A percentile compares a stretch with the other conserved stretches of the same genome.
phyloP scores from a whole-genome alignment of 2,329 filamentous ascomycete species.

The Botrytis galanthina region DNA sequence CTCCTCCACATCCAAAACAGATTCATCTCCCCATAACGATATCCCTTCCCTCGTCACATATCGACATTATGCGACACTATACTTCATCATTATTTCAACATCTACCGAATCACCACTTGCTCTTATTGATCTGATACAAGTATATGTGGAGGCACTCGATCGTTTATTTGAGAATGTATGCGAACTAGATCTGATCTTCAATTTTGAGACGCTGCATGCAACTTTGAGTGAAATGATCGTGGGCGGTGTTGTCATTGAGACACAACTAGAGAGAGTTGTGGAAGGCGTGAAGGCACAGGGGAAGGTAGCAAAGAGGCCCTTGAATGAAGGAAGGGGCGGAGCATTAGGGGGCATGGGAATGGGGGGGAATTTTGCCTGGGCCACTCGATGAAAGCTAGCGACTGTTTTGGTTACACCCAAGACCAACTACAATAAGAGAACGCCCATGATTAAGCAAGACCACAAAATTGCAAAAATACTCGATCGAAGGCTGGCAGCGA shows the following conservation, averaged over 20 bases:
- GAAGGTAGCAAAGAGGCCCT: constrained; percentile 73
- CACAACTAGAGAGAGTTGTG: constrained; percentile 82
- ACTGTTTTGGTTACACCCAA: not conserved
- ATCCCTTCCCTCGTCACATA: constrained; percentile 95
- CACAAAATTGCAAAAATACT: not conserved
- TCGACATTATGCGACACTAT: constrained; percentile 95
- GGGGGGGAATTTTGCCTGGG: constrained; percentile 39
- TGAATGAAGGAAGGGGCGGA: constrained; percentile 63
- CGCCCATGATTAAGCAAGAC: not conserved
- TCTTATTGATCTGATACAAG: constrained; percentile 93
- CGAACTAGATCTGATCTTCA: constrained; percentile 96
- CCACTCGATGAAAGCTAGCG: constrained; percentile 32
- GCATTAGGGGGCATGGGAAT: constrained; percentile 41
- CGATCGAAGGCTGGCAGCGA: not conserved
- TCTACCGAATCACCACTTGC: constrained; percentile 94
- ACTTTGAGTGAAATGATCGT: constrained; percentile 92
- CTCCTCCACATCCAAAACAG: constrained; percentile 67
- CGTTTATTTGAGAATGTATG: constrained; percentile 97
- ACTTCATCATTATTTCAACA: constrained; percentile 97
- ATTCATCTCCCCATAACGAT: constrained; percentile 69
- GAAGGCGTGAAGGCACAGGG: constrained; percentile 77
- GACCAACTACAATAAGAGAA: not conserved
- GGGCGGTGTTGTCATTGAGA: constrained; percentile 91
- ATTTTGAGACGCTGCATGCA: constrained; percentile 94
- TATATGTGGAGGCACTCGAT: constrained; percentile 95